These are phyloP conservation scores for Solidago caesia DNA, from an alignment of 129 eudicot genomes.

Conservation along the genomic window DNA sequence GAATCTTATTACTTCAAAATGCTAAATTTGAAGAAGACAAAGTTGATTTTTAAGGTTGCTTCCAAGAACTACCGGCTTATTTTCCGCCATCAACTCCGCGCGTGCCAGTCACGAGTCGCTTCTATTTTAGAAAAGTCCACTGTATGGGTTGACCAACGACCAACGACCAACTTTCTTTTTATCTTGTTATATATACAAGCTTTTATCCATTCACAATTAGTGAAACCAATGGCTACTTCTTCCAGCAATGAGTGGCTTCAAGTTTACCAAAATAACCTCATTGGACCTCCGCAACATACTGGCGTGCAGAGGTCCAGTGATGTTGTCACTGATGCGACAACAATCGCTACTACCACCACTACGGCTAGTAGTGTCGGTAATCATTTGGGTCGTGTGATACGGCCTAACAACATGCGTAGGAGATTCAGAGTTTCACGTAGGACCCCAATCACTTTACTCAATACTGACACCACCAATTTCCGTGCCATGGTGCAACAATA, in stretches of 20 bases:
- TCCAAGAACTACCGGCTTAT: slow-evolving; percentile 33
- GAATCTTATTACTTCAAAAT: too few species aligned
- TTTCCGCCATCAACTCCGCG: slow-evolving; percentile 34
- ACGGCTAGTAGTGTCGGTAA: slow-evolving; percentile 13
- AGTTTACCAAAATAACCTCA: slow-evolving; percentile 32
- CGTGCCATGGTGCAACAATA: slow-evolving; percentile 92
- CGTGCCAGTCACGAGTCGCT: slow-evolving; percentile 34
- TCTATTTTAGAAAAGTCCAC: slow-evolving; percentile 18
- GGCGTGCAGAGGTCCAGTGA: slow-evolving; percentile 16
- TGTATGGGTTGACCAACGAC: slow-evolving; percentile 28
- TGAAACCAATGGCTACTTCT: slow-evolving; percentile 31
- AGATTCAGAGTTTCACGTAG: slow-evolving; percentile 67
- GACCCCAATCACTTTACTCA: slow-evolving; percentile 75
- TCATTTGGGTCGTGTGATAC: slow-evolving; percentile 47
- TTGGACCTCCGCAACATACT: slow-evolving; percentile 20
- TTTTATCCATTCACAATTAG: slow-evolving; percentile 19
- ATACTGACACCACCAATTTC: slow-evolving; percentile 77
- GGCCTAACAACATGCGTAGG: slow-evolving; percentile 40
- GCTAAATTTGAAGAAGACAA: slow-evolving; percentile 3
- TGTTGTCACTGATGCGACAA: slow-evolving; percentile 2
- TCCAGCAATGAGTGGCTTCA: slow-evolving; percentile 40
- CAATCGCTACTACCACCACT: slow-evolving; percentile 16
- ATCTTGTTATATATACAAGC: slow-evolving; percentile 21
- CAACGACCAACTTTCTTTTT: slow-evolving; percentile 27
- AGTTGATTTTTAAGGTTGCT: slow-evolving; percentile 31